Base-by-base conservation (phyloP, 495 filamentous ascomycete species). In the Alectoria sarmentosa region DNA sequence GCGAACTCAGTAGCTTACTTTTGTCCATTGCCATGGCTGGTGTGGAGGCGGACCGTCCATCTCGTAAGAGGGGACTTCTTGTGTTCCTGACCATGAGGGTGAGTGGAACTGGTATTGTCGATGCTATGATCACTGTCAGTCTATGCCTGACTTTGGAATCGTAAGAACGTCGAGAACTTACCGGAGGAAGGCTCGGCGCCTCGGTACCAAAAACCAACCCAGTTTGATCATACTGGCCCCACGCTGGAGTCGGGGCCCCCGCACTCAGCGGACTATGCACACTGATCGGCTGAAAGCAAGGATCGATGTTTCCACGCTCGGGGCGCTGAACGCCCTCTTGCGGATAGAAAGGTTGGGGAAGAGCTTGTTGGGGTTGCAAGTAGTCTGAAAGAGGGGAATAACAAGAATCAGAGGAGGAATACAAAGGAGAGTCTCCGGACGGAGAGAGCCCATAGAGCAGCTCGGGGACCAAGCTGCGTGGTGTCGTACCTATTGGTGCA, bases 371-470 rank as follows among this genome's bases (percentile, higher is more conserved):
- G 38, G 63, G 66, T 26, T 68, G 66, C 58, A 65, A 48, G 66
- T 68, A 68, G 52, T 68, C 66, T 68, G 66, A 68, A 17, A 65
- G 62, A 44, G 66, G 66, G 59, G 66, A 68, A 41, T 68, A 68
- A 64, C 66, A 68, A 65, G 66, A 68, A 68, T 68, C 66, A 68
- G 66, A 68, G 37, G 67, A 69, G 58, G 70, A 70, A 55, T 70
- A 72, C 52, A 69, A 62, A 58, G 66, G 67, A 59, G 69, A 71
- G 14, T 71, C 69, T 34, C 65, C 65, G 28, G 69, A 55, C 39
- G 60, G 62, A 54, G 64, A 54, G 34, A 68, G 41, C 26, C 66
- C 69, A 48, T 66, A 70, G 49, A 61, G 52, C 59, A 64, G 42
- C 23, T 67, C 69, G 23, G 67, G 65, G 30, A 61, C 62, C 32